Percentiles rank a stretch among this genome's conserved stretches.
Evolutionary conservation across 441 rosid genomes (phyloP).

Genomic region (Codiaeum variegatum): DNA sequence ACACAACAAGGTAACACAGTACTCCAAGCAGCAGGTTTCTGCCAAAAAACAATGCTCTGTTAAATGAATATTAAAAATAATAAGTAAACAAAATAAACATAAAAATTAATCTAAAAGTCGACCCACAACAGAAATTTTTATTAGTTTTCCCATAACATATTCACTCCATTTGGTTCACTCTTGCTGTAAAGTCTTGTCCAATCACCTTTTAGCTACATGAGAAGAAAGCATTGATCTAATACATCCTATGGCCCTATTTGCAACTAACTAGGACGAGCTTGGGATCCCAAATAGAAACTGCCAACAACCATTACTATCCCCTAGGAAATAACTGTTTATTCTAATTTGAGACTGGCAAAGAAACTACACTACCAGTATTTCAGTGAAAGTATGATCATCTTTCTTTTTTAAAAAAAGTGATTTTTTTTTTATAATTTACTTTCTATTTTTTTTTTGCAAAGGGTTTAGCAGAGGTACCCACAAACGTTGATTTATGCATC

Average conservation of each 20-base stretch:
- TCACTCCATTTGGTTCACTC: neutral
- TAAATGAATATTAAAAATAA: slow-evolving; percentile 14
- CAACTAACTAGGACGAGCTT: neutral
- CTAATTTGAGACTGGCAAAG: neutral
- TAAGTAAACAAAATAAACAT: neutral
- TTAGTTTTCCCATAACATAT: neutral
- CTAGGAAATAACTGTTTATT: neutral
- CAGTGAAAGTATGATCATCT: neutral
- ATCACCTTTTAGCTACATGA: neutral
- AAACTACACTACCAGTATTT: neutral
- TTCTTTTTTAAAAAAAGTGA: neutral
- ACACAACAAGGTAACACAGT: slow-evolving; percentile 48
- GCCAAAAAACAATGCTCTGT: slow-evolving; percentile 22
- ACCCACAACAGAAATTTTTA: neutral
- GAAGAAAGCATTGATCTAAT: neutral
- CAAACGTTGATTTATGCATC: neutral
- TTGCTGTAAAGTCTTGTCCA: neutral
- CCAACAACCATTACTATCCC: neutral
- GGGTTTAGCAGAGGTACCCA: neutral
- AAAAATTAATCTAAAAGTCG: slow-evolving; percentile 1
- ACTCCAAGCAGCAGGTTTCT: slow-evolving; percentile 51
- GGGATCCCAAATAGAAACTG: neutral
- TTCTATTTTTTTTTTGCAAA: too few relatives aligned
- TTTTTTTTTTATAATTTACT: too few relatives aligned
- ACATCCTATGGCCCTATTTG: neutral